phyloP scores from a whole-genome alignment of 2,329 filamentous ascomycete species.

The Trichophyton schoenleinii region DNA sequence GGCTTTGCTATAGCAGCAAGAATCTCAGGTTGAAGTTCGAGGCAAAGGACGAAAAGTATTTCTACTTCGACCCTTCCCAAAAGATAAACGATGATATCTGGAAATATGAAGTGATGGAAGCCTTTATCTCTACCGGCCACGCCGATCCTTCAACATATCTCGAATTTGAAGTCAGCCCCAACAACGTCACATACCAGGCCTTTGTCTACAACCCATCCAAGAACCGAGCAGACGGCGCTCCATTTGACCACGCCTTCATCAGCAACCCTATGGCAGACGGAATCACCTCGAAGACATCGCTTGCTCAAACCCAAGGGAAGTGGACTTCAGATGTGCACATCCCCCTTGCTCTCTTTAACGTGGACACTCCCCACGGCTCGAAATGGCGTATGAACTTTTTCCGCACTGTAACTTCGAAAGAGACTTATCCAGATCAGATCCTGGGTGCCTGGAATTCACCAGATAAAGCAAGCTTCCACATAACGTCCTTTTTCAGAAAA shows the following conservation, averaged over 20 bases:
- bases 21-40: conserved; percentile 34
- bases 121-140: conserved; percentile 37
- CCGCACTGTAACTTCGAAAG: conserved; percentile 34
- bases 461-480: conserved; percentile 38
- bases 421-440: conserved; percentile 28
- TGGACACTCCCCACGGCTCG: conserved; percentile 35
- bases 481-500: conserved; percentile 36
- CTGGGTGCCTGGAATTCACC: conserved; percentile 35
- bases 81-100: conserved; percentile 38
- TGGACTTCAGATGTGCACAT: conserved; percentile 35
- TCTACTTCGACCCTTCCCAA: conserved; percentile 31
- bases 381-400: conserved; percentile 44
- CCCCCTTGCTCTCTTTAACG: conserved; percentile 40
- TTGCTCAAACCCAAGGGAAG: conserved; percentile 25
- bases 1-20: conserved; percentile 36
- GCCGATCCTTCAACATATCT: conserved; percentile 39
- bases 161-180: conserved; percentile 41
- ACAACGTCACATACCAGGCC: conserved; percentile 41
- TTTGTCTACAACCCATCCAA: conserved; percentile 42
- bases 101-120: conserved; percentile 41
- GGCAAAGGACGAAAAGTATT: conserved; percentile 36
- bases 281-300: conserved; percentile 28
- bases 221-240: conserved; percentile 28
- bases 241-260: conserved; percentile 37
- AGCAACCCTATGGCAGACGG: conserved; percentile 32